Base-by-base conservation (phyloP, 164 flowering plant genomes). In the Chimonanthus praecox region DNA sequence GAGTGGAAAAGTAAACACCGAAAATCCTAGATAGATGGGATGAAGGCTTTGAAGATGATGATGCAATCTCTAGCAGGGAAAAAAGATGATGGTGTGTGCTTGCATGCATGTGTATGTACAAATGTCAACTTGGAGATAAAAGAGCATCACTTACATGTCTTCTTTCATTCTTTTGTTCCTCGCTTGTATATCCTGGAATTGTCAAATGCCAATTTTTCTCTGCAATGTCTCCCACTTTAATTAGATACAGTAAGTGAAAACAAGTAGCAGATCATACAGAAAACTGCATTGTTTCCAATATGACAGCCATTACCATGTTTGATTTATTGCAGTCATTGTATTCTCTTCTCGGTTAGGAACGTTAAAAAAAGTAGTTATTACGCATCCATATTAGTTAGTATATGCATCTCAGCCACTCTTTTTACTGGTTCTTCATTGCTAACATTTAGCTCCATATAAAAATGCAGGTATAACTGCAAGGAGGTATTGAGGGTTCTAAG, bases 141-240 rank as follows among this genome's bases (percentile, higher is more conserved):
- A 16, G 64, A 51, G 6, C 13, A 49, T 47, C 43, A 46, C 75
- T n/a, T 73, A 66, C 70, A 54, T 51, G 71, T 50, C 45, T 83
- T 49, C 70, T 82, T 68, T 82, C 81, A 75, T 79, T 48, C 72
- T 85, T 91, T 68, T 72, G 86, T 71, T 87, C 97, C 77, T 92
- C 99, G 64, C 89, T 88, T 68, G 97, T 87, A 73, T 75, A 95
- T 75, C 99, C 99, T 5, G 99, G 98, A 82, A 95, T 74, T 4
- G 82, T 82, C 82, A 94, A 78, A 58, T 87, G 77, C 95, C 90
- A 90, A 74, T 91, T 91, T 78, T 87, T 94, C 82, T 94, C 99
- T 94, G 95, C 87, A 85, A 20, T 72, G 18, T 47, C 62, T 45
- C 7, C n/a, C 48, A 60, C 8, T n/a, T 49, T 18, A 21, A 45